phyloP scores from a whole-genome alignment of 2,329 filamentous ascomycete genomes.

The Neonectria punicea region DNA sequence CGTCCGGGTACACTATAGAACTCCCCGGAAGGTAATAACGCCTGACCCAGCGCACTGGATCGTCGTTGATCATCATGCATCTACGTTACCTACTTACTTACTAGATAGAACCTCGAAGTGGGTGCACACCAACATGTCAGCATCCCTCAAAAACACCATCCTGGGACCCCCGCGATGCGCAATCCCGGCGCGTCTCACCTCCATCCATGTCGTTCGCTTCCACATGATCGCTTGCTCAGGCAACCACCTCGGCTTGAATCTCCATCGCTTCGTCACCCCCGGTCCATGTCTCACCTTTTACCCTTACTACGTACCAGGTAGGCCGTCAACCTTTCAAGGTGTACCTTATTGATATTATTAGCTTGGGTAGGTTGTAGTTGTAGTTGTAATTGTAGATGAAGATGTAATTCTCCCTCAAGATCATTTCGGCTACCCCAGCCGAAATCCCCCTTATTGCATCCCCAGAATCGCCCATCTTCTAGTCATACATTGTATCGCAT shows the following conservation, averaged over 20 bases:
- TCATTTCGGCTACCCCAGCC: not conserved
- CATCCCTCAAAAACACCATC: constrained; percentile 1
- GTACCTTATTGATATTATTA: constrained; percentile 23
- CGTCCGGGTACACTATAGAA: no score
- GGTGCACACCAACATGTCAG: not conserved
- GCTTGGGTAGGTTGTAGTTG: constrained; percentile 7
- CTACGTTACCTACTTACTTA: no score
- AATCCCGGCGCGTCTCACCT: not conserved
- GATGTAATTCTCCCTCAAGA: constrained; percentile 3
- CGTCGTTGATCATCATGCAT: no score
- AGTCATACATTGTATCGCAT: constrained; percentile 29
- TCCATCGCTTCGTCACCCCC: not conserved
- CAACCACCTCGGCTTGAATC: constrained; percentile 21
- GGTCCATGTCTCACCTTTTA: not conserved
- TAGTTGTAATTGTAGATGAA: constrained; percentile 10
- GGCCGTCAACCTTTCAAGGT: not conserved
- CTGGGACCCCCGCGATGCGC: constrained; percentile 11
- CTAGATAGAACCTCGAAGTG: no score
- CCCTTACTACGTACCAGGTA: not conserved
- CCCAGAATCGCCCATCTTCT: constrained; percentile 24
- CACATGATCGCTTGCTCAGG: constrained; percentile 21
- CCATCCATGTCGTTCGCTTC: constrained; percentile 9
- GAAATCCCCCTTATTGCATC: constrained; percentile 1
- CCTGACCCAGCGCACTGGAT: no score
- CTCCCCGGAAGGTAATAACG: no score